phyloP scores from a whole-genome alignment of 768 basidiomycete genomes.

The Boletus vermiculosoides region DNA sequence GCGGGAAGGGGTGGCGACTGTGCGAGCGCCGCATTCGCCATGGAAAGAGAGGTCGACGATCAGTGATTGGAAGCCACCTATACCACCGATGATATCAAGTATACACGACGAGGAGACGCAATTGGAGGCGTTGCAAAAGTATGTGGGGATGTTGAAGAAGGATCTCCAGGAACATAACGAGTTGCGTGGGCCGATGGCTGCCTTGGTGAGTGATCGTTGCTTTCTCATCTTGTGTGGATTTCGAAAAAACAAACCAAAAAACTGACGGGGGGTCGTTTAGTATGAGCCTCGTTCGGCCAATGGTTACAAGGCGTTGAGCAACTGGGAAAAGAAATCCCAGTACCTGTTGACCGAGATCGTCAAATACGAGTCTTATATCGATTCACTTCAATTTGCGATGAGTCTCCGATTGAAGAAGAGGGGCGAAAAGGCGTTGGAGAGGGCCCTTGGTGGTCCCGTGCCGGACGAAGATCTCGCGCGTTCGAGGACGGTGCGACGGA shows the following conservation, averaged over 20 bases:
- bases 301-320: conserved; percentile 71
- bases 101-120: conserved; percentile 91
- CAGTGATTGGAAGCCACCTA: conserved; percentile 93
- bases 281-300: conserved; percentile 78
- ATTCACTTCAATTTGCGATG: conserved; percentile 84
- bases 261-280: conserved; percentile 25
- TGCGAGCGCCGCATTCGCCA: conserved; percentile 67
- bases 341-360: conserved; percentile 89
- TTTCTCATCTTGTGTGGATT: too few relatives aligned
- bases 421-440: conserved; percentile 80
- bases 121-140: conserved; percentile 82
- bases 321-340: conserved; percentile 92
- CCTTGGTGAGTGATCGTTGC: conserved; percentile 49
- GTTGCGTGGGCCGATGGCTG: conserved; percentile 76
- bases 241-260: too few relatives aligned
- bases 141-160: conserved; percentile 68
- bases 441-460: conserved; percentile 42
- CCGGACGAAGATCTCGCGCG: conserved; percentile 34
- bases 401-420: conserved; percentile 81
- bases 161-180: conserved; percentile 85
- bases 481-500: conserved; percentile 38
- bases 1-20: conserved; percentile 64
- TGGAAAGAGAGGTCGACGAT: conserved; percentile 75
- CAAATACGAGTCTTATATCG: conserved; percentile 94
- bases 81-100: conserved; percentile 80